Base-by-base conservation (phyloP, 306 rosid species). In the Cicer chorassanicum region DNA sequence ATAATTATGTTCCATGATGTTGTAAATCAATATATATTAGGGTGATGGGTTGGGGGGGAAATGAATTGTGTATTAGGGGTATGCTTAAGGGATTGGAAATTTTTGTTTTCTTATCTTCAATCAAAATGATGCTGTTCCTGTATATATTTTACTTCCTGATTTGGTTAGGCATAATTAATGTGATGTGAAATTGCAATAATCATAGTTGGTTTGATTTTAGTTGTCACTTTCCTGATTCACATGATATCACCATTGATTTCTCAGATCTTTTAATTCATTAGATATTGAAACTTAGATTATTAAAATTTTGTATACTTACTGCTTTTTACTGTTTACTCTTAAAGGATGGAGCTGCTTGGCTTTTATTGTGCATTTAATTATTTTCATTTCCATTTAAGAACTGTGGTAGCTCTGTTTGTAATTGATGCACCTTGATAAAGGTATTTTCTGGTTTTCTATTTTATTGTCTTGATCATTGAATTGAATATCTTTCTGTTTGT, bases 161-260 rank as follows among this genome's bases (percentile, higher is more conserved):
- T 48, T 63, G 66, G 77, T 80, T 41, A 74, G 56, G 66, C 34
- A 29, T 12, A 70, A 65, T 72, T 81, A 69, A 81, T 67, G 62
- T 60, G 68, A 88, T 72, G 48, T 68, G 64, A 4, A 56, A 14
- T 56, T 66, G 75, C 38, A 65, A 60, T 67, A 19, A 18, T 34
- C 12, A 41, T 39, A 59, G 44, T n/a, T 65, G 42, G 13, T 65
- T 61, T 29, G 54, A 44, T 43, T 70, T 73, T 65, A 40, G 78
- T 79, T 67, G 68, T 43, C 49, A 59, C 11, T 74, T 68, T 65
- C 63, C 9, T 9, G 21, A 59, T 76, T 64, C 57, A 72, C 29
- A 0, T 15, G 50, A 36, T 42, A 49, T 42, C 78, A 43, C 81
- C 50, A 68, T 78, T 79, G 50, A 68, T 80, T 75, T 41, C 9